Percentiles rank a stretch among this genome's conserved stretches.
Evolutionary conservation across 257 asterid species (phyloP).

Genomic region (Lantana camara): DNA sequence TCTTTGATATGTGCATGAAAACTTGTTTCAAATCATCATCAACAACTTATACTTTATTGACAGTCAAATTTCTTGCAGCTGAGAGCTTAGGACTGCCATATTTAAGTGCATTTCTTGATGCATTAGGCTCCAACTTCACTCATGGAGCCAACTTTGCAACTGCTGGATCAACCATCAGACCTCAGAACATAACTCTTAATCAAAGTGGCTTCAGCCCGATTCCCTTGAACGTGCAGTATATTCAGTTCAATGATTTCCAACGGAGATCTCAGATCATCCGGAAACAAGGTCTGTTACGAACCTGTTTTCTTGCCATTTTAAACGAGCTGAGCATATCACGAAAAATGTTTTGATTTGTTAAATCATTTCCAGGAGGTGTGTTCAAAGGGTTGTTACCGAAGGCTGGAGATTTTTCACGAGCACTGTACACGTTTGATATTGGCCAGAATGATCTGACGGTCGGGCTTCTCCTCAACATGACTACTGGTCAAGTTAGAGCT

Average conservation of each 20-base stretch:
- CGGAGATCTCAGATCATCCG: conserved; percentile 63
- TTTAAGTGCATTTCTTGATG: conserved; percentile 80
- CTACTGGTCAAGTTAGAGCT: conserved; percentile 69
- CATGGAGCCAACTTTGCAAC: conserved; percentile 95
- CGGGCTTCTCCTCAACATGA: conserved; percentile 78
- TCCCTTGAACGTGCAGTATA: conserved; percentile 63
- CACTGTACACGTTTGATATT: conserved; percentile 80
- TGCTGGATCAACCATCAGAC: conserved; percentile 88
- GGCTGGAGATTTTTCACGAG: conserved; percentile 44
- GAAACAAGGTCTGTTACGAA: conserved; percentile 35
- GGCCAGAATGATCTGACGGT: conserved; percentile 86
- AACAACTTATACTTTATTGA: neutral
- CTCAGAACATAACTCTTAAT: conserved; percentile 69
- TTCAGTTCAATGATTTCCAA: conserved; percentile 67
- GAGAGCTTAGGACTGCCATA: conserved; percentile 68
- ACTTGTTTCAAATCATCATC: too few species aligned
- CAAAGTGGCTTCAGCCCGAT: conserved; percentile 90
- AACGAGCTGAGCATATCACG: neutral
- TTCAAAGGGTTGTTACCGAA: conserved; percentile 56
- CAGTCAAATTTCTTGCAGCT: conserved; percentile 37
- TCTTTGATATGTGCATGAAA: too few species aligned
- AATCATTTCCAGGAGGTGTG: conserved; percentile 46
- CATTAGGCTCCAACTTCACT: conserved; percentile 81
- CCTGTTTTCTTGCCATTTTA: too few species aligned
- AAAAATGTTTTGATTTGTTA: neutral